phyloP scores from a whole-genome alignment of 306 rosid genomes.

The Mimosa bimucronata region DNA sequence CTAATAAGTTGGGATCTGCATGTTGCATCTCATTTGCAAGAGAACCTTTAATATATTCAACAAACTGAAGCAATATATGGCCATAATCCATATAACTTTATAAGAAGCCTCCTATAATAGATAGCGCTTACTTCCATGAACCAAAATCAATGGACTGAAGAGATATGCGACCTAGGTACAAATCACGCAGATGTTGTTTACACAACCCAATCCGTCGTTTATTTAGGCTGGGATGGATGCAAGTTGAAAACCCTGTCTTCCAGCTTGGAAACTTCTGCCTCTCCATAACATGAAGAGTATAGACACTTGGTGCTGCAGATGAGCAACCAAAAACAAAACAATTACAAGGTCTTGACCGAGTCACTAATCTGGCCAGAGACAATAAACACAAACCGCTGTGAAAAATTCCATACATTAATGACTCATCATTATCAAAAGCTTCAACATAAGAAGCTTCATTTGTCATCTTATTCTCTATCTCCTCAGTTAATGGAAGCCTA shows the following conservation, averaged over 20 bases:
- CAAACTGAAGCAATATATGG: conserved; percentile 14
- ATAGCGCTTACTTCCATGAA: conserved; percentile 65
- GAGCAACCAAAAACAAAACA: conserved; percentile 80
- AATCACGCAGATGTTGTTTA: conserved; percentile 70
- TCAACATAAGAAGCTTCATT: conserved; percentile 45
- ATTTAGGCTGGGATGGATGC: conserved; percentile 90
- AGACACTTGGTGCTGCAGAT: conserved; percentile 72
- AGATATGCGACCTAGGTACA: conserved; percentile 82
- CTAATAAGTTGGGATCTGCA: conserved; percentile 47
- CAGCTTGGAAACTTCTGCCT: conserved; percentile 91
- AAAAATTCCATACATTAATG: conserved; percentile 78
- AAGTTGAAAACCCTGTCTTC: conserved; percentile 88
- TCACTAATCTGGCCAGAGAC: conserved; percentile 80
- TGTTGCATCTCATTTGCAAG: conserved; percentile 53
- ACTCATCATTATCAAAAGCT: conserved; percentile 70
- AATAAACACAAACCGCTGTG: conserved; percentile 75
- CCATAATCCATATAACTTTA: conserved; percentile 29
- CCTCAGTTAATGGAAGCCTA: conserved; percentile 61
- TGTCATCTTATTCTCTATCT: conserved; percentile 55
- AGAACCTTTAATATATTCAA: conserved; percentile 62
- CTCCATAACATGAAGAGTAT: conserved; percentile 90
- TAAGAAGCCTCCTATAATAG: conserved; percentile 27
- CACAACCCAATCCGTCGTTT: conserved; percentile 76
- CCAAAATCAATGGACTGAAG: conserved; percentile 88
- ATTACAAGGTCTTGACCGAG: conserved; percentile 71